phyloP scores from a whole-genome alignment of 2,329 filamentous ascomycete genomes.

The Fusarium ramigenum region DNA sequence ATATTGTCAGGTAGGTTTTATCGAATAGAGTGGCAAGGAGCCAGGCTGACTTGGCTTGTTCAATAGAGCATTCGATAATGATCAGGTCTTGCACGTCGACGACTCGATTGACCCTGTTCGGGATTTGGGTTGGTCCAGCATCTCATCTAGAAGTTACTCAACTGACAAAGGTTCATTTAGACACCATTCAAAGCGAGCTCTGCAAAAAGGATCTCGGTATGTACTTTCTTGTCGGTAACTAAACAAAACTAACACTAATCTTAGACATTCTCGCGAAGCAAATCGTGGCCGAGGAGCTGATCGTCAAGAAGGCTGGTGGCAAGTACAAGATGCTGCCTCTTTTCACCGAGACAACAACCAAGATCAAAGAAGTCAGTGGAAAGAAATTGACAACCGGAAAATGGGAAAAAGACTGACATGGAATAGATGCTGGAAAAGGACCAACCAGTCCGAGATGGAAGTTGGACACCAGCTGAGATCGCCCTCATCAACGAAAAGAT shows the following conservation, averaged over 20 bases:
- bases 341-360: conserved; percentile 54
- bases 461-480: conserved; percentile 55
- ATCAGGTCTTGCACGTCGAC: conserved; percentile 57
- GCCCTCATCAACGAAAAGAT: conserved; percentile 58
- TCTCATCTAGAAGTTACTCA: not conserved
- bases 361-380: conserved; percentile 47
- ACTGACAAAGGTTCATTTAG: conserved; percentile 18
- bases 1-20: conserved; percentile 51
- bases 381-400: accelerated
- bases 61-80: conserved; percentile 54
- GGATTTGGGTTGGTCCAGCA: conserved; percentile 49
- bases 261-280: conserved; percentile 52
- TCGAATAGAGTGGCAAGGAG: accelerated
- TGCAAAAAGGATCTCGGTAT: conserved; percentile 51
- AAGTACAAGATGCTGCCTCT: conserved; percentile 58
- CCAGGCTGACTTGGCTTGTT: not conserved
- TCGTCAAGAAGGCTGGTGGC: conserved; percentile 54
- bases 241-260: not conserved
- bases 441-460: conserved; percentile 54
- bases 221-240: not conserved
- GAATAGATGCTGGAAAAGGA: conserved; percentile 51
- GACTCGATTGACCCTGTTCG: conserved; percentile 57
- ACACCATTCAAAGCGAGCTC: conserved; percentile 42
- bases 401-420: not conserved
- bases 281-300: conserved; percentile 51